A percentile compares a stretch with the other conserved stretches of the same genome.
These are phyloP conservation scores for Tulasnella sp. DNA, from an alignment of 768 basidiomycete species.

Conservation along the genomic window DNA sequence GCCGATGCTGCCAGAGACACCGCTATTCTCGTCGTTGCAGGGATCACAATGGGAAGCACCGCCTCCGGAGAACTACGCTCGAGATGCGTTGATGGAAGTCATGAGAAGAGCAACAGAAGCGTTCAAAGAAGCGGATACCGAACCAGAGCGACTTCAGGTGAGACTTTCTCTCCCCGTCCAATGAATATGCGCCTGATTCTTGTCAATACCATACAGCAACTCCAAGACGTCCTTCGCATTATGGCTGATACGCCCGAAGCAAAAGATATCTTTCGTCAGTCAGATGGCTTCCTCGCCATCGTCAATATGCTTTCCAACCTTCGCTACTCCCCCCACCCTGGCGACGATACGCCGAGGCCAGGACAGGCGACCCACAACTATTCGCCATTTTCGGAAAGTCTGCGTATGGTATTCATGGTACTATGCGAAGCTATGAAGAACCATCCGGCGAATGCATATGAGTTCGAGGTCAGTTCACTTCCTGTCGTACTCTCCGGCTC, in stretches of 20 bases:
- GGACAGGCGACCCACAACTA: slow-evolving; percentile 23
- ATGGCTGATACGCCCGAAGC: slow-evolving; percentile 55
- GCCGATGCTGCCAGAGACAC: background rate
- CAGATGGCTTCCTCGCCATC: slow-evolving; percentile 69
- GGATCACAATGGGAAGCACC: background rate
- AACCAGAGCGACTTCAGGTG: slow-evolving; percentile 47
- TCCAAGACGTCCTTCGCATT: slow-evolving; percentile 52
- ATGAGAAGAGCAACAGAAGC: slow-evolving; percentile 62
- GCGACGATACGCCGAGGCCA: slow-evolving; percentile 10
- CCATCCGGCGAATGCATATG: slow-evolving; percentile 45
- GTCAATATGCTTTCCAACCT: slow-evolving; percentile 62
- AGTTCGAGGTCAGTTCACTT: slow-evolving; percentile 49
- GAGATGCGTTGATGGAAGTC: slow-evolving; percentile 59
- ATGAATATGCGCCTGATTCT: background rate
- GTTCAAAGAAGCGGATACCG: slow-evolving; percentile 42
- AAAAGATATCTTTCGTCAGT: slow-evolving; percentile 67
- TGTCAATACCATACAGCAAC: slow-evolving; percentile 11
- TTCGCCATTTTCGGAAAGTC: slow-evolving; percentile 26
- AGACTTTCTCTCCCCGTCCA: slow-evolving; percentile 15
- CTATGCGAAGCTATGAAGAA: slow-evolving; percentile 52
- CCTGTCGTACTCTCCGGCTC: background rate
- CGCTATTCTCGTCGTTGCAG: slow-evolving; percentile 2
- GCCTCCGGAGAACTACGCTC: slow-evolving; percentile 57
- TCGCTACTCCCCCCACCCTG: slow-evolving; percentile 24
- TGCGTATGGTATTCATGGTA: slow-evolving; percentile 52